Conservation (phyloP, 305 asterid species). For the Plantago rigida region DNA sequence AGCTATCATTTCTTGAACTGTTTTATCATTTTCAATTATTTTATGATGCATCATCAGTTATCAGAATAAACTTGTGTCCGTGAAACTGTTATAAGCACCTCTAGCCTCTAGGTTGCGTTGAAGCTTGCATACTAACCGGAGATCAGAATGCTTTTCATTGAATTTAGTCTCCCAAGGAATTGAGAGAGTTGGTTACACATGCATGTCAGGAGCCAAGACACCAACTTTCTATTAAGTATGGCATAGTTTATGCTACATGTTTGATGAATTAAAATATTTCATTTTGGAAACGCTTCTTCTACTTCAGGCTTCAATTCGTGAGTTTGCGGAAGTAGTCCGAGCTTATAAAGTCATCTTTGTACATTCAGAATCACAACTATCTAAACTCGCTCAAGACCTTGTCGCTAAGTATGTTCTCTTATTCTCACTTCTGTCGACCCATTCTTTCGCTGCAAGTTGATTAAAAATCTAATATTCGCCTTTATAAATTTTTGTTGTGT, state of each 20-base stretch:
- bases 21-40: too few species aligned
- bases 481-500: conserved; percentile 19
- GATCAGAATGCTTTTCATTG: conserved; percentile 2
- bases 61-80: too few species aligned
- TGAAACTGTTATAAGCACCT: too few species aligned
- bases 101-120: neutral
- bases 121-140: neutral
- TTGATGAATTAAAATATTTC: conserved; percentile 5
- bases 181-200: conserved; percentile 10
- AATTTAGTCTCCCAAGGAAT: conserved; percentile 12
- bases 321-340: conserved; percentile 86
- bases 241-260: conserved; percentile 11
- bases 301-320: conserved; percentile 72
- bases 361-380: conserved; percentile 79
- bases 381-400: conserved; percentile 66
- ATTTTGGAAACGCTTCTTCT: conserved; percentile 10
- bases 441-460: conserved; percentile 6
- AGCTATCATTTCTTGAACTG: too few species aligned
- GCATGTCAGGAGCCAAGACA: conserved; percentile 1
- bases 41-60: too few species aligned
- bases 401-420: conserved; percentile 50
- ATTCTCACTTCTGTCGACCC: conserved; percentile 18
- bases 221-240: neutral
- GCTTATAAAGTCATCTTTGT: conserved; percentile 85
- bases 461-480: conserved; percentile 19